Conservation (phyloP, 2,329 filamentous ascomycete genomes). For the Pseudopyrenochaeta lycopersici region DNA sequence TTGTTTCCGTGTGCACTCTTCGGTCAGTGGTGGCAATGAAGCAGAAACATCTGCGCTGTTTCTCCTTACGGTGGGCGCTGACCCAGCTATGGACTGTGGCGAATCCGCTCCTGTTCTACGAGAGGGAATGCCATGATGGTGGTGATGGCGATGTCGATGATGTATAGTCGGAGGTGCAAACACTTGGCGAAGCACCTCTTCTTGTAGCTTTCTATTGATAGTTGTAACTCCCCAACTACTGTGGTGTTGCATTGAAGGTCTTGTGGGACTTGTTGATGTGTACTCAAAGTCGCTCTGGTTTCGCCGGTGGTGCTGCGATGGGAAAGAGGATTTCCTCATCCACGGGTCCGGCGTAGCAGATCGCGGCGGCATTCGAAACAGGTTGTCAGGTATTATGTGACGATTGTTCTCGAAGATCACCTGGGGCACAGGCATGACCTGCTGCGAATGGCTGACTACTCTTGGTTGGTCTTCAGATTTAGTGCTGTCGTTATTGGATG, state of each 20-base stretch:
- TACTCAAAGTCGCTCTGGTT: conserved; percentile 46
- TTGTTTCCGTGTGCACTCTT: conserved; percentile 53
- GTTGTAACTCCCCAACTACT: conserved; percentile 87
- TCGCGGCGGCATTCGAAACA: conserved; percentile 71
- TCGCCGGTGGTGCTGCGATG: conserved; percentile 45
- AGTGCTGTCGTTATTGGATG: conserved; percentile 10
- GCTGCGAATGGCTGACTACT: conserved; percentile 78
- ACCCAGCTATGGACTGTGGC: conserved; percentile 36
- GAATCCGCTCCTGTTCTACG: conserved; percentile 41
- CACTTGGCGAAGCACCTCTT: conserved; percentile 91
- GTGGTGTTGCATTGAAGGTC: conserved; percentile 59
- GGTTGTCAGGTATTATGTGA: conserved; percentile 87
- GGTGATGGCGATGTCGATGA: conserved; percentile 77
- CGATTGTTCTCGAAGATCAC: conserved; percentile 94
- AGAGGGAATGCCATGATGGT: conserved; percentile 69
- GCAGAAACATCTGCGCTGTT: conserved; percentile 51
- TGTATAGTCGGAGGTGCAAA: conserved; percentile 86
- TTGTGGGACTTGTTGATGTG: conserved; percentile 28
- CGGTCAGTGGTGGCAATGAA: conserved; percentile 30
- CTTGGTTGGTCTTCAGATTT: conserved; percentile 43
- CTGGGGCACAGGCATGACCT: conserved; percentile 78
- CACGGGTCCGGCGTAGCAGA: conserved; percentile 50
- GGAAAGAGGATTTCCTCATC: conserved; percentile 37
- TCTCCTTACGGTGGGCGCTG: conserved; percentile 45
- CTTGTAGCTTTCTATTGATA: conserved; percentile 85